Evolutionary conservation across 352 stramenopile genomes (phyloP), one percentile per base, ranked within the genome.

Genomic region (Pythium guiyangense): DNA sequence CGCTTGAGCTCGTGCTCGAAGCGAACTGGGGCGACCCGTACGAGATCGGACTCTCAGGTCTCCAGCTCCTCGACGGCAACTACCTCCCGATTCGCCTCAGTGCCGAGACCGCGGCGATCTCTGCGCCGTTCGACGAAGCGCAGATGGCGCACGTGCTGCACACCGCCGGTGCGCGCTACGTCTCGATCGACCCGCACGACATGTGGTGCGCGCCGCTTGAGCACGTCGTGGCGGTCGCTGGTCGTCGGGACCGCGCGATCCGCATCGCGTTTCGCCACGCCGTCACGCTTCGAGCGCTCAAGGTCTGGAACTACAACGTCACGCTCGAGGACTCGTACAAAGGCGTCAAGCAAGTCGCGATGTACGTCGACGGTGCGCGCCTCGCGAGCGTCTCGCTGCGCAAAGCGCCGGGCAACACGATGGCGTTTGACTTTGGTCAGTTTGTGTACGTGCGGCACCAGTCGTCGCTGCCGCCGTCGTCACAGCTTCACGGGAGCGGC

Each of bases 381-480:
- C 67, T 77, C 55, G 69, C 61, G 27, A 73, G 71, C 20, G 82
- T 77, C 40, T 86, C 87, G 17, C 63, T 96, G 11, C 75, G 88
- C 10, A 95, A 96, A 44, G 86, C 87, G 0, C 81, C 84, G 6
- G 84, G 84, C 4, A 83, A 88, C 66, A 62, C 76, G 49, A 88
- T 71, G 57, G 71, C 84, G 29, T 93, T 95, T 48, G 86, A 96
- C 58, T 96, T 92, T 63, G 80, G 81, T 0, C 86, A 96, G 63
- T 86, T 89, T 42, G 57, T 96, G 42, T 76, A 88, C 54, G 57
- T 88, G 14, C 69, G 54, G 15, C 65, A 20, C 60, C 62, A 57
- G 4, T 35, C 31, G 31, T 34, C 29, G 29, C 31, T 35, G 31
- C 6, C n/a, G n/a, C n/a, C 6, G 6, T 10, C 31, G 31, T 10